Evolutionary conservation across 2,329 filamentous ascomycete species (phyloP).

Genomic region (Pseudocercospora musae): DNA sequence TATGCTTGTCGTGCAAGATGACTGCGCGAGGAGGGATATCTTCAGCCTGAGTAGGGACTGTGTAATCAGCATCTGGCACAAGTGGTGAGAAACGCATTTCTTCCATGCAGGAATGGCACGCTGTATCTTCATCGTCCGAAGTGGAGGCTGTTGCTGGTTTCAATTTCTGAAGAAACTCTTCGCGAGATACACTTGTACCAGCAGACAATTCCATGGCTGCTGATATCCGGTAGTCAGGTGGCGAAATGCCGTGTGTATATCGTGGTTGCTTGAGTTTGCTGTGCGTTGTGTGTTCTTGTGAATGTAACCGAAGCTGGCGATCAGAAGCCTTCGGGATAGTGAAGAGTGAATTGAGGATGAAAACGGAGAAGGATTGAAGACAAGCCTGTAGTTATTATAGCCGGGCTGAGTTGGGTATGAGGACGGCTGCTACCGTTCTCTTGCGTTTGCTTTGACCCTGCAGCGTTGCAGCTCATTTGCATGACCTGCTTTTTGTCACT

Average conservation of each 20-base stretch:
- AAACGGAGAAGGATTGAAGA: neutral
- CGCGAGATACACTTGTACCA: neutral
- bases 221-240: neutral
- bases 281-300: neutral
- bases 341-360: neutral
- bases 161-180: neutral
- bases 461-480: neutral
- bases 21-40: neutral
- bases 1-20: neutral
- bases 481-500: neutral
- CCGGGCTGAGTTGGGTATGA: neutral
- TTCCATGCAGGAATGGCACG: neutral
- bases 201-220: neutral
- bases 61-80: neutral
- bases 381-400: no score
- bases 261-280: neutral
- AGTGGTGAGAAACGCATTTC: neutral
- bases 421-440: neutral
- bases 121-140: neutral
- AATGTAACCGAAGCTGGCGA: neutral
- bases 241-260: neutral
- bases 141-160: neutral
- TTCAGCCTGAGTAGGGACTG: neutral
- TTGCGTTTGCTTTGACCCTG: neutral
- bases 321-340: neutral